Conservation (phyloP, 2,329 filamentous ascomycete genomes). For the Fusarium keratoplasticum region DNA sequence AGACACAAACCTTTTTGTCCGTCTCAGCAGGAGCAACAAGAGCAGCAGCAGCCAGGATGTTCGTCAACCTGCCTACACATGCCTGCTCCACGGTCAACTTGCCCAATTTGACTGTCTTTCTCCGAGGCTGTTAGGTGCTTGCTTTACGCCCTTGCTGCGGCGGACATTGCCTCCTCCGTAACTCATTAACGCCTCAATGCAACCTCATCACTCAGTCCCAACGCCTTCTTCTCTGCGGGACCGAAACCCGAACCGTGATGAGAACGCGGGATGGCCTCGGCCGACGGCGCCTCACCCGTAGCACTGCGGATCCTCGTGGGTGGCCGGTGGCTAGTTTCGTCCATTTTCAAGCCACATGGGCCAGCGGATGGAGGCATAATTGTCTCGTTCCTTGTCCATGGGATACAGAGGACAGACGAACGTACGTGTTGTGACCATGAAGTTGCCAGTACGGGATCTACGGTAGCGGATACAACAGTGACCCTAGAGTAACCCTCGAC, state of each 20-base stretch:
- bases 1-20: slow-evolving; percentile 1
- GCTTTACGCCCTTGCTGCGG: not conserved
- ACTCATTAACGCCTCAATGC: not conserved
- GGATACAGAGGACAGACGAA: slow-evolving; percentile 2
- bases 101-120: not conserved
- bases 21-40: not conserved
- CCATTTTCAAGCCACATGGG: slow-evolving; percentile 32
- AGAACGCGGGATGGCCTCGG: slow-evolving; percentile 20
- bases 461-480: not conserved
- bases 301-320: slow-evolving; percentile 14
- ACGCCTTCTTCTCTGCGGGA: slow-evolving; percentile 7
- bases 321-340: slow-evolving; percentile 16
- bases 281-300: slow-evolving; percentile 23
- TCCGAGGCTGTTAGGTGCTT: not conserved
- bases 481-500: not conserved
- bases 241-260: slow-evolving; percentile 2
- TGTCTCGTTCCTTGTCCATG: slow-evolving; percentile 1
- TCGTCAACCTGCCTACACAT: slow-evolving; percentile 2
- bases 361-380: slow-evolving; percentile 4
- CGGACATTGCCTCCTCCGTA: not conserved
- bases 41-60: not conserved
- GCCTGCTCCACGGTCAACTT: not conserved
- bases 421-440: slow-evolving; percentile 6
- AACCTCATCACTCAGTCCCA: slow-evolving; percentile 1
- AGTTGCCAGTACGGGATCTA: slow-evolving; percentile 1